A percentile compares a stretch with the other conserved stretches of the same genome.
Evolutionary conservation across 305 asterid species (phyloP).

Genomic region (Fraxinus velutina): DNA sequence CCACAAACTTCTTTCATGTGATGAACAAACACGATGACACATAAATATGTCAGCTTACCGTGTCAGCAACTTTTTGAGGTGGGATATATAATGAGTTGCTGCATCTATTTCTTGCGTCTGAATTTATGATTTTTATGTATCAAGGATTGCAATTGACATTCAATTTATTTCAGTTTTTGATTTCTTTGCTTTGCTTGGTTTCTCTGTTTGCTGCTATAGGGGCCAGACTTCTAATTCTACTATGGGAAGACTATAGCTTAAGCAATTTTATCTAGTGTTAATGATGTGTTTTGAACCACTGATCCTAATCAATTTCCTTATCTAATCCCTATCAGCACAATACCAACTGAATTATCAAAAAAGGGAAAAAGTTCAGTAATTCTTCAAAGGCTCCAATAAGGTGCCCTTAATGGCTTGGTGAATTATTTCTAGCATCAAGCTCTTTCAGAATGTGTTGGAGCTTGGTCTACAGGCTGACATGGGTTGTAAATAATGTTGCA

Average conservation of each 20-base stretch:
- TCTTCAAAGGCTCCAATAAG: background rate
- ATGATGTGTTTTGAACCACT: background rate
- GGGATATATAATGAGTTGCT: background rate
- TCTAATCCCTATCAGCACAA: background rate
- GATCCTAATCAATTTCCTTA: background rate
- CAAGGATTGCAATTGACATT: background rate
- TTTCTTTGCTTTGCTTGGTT: background rate
- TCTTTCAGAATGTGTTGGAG: background rate
- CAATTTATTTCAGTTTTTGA: background rate
- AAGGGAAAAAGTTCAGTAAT: background rate
- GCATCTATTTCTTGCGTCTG: background rate
- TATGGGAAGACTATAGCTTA: background rate
- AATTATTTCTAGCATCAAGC: background rate
- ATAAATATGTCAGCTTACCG: background rate
- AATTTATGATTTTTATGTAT: background rate
- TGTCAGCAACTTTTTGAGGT: background rate
- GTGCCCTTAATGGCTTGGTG: background rate
- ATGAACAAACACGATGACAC: slow-evolving; percentile 3
- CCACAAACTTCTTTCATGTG: slow-evolving; percentile 5
- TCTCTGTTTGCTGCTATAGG: background rate
- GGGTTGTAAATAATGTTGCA: background rate
- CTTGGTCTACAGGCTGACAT: background rate
- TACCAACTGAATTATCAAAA: background rate
- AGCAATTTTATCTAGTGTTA: background rate
- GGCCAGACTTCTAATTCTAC: background rate